Evolutionary conservation across 805 yeast species (phyloP), one percentile per base, ranked within the genome.

Genomic region (Kodamaea laetipori): DNA sequence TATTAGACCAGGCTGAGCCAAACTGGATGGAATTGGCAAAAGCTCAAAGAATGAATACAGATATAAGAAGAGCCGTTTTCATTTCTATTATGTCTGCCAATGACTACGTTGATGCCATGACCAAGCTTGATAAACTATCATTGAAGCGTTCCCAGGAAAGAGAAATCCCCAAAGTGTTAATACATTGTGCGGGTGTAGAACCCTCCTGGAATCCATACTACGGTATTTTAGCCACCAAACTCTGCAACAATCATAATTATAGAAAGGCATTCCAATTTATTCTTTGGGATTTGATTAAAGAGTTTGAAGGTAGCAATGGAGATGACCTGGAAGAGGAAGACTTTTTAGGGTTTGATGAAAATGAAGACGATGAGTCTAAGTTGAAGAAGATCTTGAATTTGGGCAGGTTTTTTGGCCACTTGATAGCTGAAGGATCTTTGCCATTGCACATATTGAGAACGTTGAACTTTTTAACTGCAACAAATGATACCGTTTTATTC

Each of bases 61-160:
- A 90, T 59, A 78, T 94, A 26, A 82, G 99, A 65, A 76, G 97
- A 43, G 97, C 98, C 1, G 84, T 94, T 12, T 94, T 94, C 57
- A 81, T 95, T 17, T 88, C 96, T 27, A 81, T 94, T 6, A 90
- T 95, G 97, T 90, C 97, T 2, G 94, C 97, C 4, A 84, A 84
- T 51, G 99, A 94, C 62, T 94, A 79, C 55, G 71, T 88, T 57
- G 97, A 94, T 63, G 95, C 97, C 0, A 82, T 82, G 52, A 79
- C 85, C 12, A 85, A 90, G 49, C 56, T 94, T 26, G 95, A 88
- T 56, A 90, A 90, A 57, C 63, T 94, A 41, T 77, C 81, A 19
- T 71, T 94, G 53, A 90, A 86, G 55, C 82, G 79, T 50, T 71
- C 84, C 6, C 98, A 94, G 59, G 84, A 85, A 53, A 71, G 87